Evolutionary conservation across 75 land plant genomes (phyloP), one percentile per base, ranked within the genome.

Genomic region (Pinus taeda): DNA sequence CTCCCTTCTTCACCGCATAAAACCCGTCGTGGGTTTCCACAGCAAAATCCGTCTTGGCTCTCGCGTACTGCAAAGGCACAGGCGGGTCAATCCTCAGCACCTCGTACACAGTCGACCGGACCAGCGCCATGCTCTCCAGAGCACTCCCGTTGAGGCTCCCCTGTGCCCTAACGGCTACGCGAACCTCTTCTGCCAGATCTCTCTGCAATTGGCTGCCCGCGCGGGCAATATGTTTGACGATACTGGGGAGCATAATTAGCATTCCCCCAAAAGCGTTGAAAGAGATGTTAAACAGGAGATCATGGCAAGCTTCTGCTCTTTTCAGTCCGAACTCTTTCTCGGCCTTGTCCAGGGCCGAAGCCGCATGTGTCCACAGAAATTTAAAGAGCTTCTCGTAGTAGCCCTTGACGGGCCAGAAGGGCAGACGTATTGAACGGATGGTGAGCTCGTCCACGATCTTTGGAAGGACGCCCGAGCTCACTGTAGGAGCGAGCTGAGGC

Each of bases 61-160:
- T 74, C 11, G 85, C 98, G 81, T 91, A 93, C 86, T 96, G 98
- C 15, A 77, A 62, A 21, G 89, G 84, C 14, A 95, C 96, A 2
- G 96, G 96, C 13, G 98, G 96, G 29, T 89, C 90, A 45, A 93
- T 84, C 59, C 98, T 80, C 58, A 95, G 76, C 30, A 76, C 62
- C 71, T 95, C 96, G 86, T 89, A 91, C 20, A 93, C 96, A 22
- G 80, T 86, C 15, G 95, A 95, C 12, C 81, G 83, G 81, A 85
- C 75, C 79, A 94, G 75, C 60, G 88, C 85, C 96, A 94, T 94
- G 58, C 78, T 42, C 58, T 88, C 85, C 65, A 93, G 76, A 3
- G 87, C 89, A 0, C 22, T 60, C 85, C 85, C 60, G 1, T 78
- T 83, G 7, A 90, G 62, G n/a, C 30, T 60, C 26, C 86, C 89